Percentiles rank a stretch among this genome's conserved stretches.
phyloP scores from a whole-genome alignment of 306 rosid genomes.

The Rosa multiflora region DNA sequence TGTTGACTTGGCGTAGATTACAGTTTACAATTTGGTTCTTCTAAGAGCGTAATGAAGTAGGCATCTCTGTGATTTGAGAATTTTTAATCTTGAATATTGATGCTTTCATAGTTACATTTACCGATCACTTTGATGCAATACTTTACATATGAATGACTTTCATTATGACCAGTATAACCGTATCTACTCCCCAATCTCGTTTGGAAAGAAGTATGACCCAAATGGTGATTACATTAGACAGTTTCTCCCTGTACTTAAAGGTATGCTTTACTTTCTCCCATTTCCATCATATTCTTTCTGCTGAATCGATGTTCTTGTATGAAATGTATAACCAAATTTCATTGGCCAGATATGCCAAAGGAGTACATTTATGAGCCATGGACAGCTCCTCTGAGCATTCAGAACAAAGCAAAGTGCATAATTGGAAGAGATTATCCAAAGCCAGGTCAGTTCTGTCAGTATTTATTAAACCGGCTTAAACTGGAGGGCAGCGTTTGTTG shows the following conservation, averaged over 20 bases:
- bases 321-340: constrained; percentile 21
- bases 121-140: neutral
- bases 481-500: neutral
- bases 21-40: neutral
- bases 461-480: neutral
- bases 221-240: constrained; percentile 77
- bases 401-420: constrained; percentile 83
- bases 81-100: neutral
- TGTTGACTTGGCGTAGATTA: neutral
- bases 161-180: constrained; percentile 70
- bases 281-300: constrained; percentile 22
- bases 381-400: constrained; percentile 88
- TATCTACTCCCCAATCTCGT: constrained; percentile 78
- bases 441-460: constrained; percentile 62
- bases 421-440: constrained; percentile 88
- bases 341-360: constrained; percentile 78
- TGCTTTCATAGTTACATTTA: neutral
- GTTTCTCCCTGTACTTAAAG: constrained; percentile 81
- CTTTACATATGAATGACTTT: constrained; percentile 19
- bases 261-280: constrained; percentile 32
- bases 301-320: neutral
- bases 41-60: neutral
- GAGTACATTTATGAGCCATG: constrained; percentile 93
- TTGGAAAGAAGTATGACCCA: constrained; percentile 95
- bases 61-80: neutral